Evolutionary conservation across 2,329 filamentous ascomycete species (phyloP), one percentile per base, ranked within the genome.

Genomic region (Trichophyton benhamiae): DNA sequence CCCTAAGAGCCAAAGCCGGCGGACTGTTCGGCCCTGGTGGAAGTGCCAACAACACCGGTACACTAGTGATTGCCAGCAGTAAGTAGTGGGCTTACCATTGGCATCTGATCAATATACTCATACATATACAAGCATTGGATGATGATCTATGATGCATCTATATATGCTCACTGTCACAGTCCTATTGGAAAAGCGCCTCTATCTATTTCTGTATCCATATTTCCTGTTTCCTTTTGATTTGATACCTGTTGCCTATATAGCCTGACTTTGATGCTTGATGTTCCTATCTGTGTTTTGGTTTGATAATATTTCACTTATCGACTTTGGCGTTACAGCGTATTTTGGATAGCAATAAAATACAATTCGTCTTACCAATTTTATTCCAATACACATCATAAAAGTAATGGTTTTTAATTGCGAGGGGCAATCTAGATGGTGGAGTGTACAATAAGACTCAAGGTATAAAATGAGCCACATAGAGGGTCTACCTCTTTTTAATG

Each of bases 1-100:
- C 76, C 3, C 86, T 90, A 68, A 84, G 92, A 65, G 81, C 89
- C n/a, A 81, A 79, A 36, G 55, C 49, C 8, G 49, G 49, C 7
- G 49, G 49, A 13, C 20, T 55, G 15, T 55, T 55, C 17, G 49
- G 49, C 15, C 5, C 25, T 27, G 49, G 49, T 5, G 49, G 49
- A 15, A 55, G 49, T 22, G 27, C 49, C 17, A 55, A 55, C 8
- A 55, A 55, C 17, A 55, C 49, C 17, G 49, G 27, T 15, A 55
- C 49, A 7, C 7, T 36, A 2, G 13, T 36, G 27, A 55, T 55
- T 17, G 49, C 49, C 13, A 55, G 49, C 13, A 55, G 49, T 38
- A 38, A 38, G 33, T 38, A 38, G 33, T 38, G 33, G 33, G 9
- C n/a, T 36, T 55, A 4, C 33, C 30, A 36, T n/a, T 6, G 49